Conservation (phyloP, 441 rosid species). For the Eutrema salsugineum region DNA sequence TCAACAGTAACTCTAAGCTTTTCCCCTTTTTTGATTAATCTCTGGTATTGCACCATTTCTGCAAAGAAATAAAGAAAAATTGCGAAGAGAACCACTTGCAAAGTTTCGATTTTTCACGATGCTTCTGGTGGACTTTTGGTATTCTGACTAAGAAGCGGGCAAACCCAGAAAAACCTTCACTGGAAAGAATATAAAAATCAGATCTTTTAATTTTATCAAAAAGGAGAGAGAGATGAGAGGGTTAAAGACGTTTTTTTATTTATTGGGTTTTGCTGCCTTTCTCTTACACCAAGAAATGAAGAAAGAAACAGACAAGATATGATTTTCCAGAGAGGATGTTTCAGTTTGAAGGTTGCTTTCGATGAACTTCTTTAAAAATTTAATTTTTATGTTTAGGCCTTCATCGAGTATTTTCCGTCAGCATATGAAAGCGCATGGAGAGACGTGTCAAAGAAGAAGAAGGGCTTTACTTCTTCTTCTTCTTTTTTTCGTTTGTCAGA, state of each 20-base stretch:
- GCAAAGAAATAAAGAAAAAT: not conserved
- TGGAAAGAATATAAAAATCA: not conserved
- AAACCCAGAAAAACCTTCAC: not conserved
- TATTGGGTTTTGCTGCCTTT: constrained; percentile 3
- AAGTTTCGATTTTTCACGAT: constrained; percentile 16
- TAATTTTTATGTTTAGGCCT: not conserved
- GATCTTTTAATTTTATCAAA: not conserved
- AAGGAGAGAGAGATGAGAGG: not conserved
- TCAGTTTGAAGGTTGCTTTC: not conserved
- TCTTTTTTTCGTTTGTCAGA: too few species aligned
- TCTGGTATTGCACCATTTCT: constrained; percentile 26
- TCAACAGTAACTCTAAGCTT: constrained; percentile 1
- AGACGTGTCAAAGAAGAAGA: not conserved
- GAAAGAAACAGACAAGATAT: not conserved
- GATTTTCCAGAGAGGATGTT: constrained; percentile 17
- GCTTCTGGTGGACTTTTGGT: not conserved
- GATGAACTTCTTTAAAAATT: not conserved
- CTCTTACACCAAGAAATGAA: constrained; percentile 18
- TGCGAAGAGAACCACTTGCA: not conserved
- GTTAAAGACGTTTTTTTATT: not conserved
- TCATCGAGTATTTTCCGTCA: not conserved
- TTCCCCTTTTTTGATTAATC: constrained; percentile 10
- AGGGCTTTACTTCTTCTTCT: not conserved
- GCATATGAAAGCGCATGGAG: not conserved
- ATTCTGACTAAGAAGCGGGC: not conserved